These are phyloP conservation scores for Wickerhamomyces subpelliculosus DNA, from an alignment of 805 yeast species.

Conservation along the genomic window DNA sequence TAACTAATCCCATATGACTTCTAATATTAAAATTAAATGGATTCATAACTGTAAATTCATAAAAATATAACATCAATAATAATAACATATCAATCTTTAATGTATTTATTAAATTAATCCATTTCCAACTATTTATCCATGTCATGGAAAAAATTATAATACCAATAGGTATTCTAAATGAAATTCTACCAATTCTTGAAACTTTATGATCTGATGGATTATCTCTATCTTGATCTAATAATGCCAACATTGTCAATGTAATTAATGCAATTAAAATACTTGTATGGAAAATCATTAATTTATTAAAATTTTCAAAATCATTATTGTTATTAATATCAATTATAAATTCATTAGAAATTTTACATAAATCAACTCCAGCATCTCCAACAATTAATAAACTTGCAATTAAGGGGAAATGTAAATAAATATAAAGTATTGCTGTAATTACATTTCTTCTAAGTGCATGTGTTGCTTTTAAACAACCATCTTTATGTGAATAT, in stretches of 20 bases:
- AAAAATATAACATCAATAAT: constrained; percentile 26
- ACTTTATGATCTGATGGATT: constrained; percentile 24
- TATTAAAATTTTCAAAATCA: constrained; percentile 33
- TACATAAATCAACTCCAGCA: constrained; percentile 44
- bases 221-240: constrained; percentile 39
- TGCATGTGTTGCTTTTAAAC: constrained; percentile 44
- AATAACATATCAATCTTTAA: constrained; percentile 37
- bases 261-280: constrained; percentile 42
- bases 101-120: constrained; percentile 28
- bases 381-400: constrained; percentile 50
- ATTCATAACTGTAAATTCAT: constrained; percentile 30
- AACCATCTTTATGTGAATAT: constrained; percentile 49
- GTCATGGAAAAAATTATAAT: constrained; percentile 32
- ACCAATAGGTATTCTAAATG: constrained; percentile 35
- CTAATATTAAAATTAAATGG: constrained; percentile 7
- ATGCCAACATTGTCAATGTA: constrained; percentile 33
- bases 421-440: constrained; percentile 39
- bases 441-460: constrained; percentile 39
- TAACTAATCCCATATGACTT: constrained; percentile 3
- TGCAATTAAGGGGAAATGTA: constrained; percentile 47
- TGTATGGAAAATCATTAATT: constrained; percentile 44
- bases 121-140: constrained; percentile 36
- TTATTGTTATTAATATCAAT: no score
- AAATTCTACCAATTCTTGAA: constrained; percentile 31
- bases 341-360: no score